Base-by-base conservation (phyloP, 768 basidiomycete genomes). In the Pilatotrama ljubarskyi region DNA sequence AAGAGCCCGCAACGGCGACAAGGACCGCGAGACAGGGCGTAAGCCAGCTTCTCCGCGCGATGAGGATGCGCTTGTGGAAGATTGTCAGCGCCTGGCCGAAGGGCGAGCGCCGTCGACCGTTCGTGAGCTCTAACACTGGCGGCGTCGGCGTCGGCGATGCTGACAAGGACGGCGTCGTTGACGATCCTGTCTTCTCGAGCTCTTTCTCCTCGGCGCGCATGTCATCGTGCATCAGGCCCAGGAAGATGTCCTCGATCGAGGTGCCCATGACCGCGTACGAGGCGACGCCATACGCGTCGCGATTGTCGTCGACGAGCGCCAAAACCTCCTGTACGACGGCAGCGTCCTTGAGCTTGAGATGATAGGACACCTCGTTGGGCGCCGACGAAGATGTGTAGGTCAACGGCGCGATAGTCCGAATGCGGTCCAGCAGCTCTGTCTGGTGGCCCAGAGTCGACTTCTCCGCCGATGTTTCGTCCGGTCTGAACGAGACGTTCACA, bases 221-320 rank as follows among this genome's bases (percentile, higher is more conserved):
- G 52, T 70, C 67, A 3, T 79, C 75, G 47, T 72, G 72, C 88
- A 91, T 90, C 17, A 93, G 72, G 40, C 81, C 78, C 18, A 93
- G 78, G 75, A 93, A 93, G 44, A 93, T 88, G 57, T 91, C 88
- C 70, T 93, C 91, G 40, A 93, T 86, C 8, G 88, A 84, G 0
- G 90, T 86, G 10, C 88, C 86, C 20, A 88, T 72, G 22, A 91
- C 78, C 55, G 91, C 86, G 66, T 87, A 89, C 0, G 83, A 84
- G 0, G 67, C 66, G 37, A 90, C 75, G 9, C 69, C 59, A 42
- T 77, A 75, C 0, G 64, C 60, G 8, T 55, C 64, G 37, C 73
- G 75, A 36, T 84, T 77, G 0, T 69, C 59, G 26, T 89, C 84
- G 0, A 91, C 72, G 3, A 84, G 46, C 26, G 77, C 76, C 17